Base-by-base conservation (phyloP, 2,329 filamentous ascomycete species). In the Orbilia brochopaga region DNA sequence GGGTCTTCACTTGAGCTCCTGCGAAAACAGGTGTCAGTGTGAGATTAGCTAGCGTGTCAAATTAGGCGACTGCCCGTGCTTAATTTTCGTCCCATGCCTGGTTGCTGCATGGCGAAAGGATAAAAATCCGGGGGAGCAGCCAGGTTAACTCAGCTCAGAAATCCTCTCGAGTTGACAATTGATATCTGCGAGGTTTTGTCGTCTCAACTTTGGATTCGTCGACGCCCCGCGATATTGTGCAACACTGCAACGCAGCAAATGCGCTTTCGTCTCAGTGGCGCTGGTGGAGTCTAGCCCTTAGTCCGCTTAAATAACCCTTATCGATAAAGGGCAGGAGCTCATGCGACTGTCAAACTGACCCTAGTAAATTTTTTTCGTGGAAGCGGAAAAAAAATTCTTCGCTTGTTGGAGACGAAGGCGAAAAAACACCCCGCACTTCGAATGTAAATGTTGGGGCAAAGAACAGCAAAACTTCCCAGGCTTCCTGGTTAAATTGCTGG, bases 1-100 rank as follows among this genome's bases (percentile, higher is more conserved):
- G 54, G 51, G 24, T 48, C 44, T 21, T 52, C 11, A 37, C 21
- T 62, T 37, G 65, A 69, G 65, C 65, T 63, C 67, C 67, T 72
- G 67, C 67, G 62, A 59, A 60, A 72, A 72, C 66, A 70, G 59
- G 66, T 70, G 66, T 70, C 65, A 70, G 48, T 37, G 30, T 59
- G 48, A 70, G 53, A 70, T 70, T 70, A 70, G 65, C 59, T 70
- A 54, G 57, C 30, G 35, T 8, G 40, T 57, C 54, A 11, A 42
- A 72, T 65, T 60, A 60, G 67, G 60, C 40, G 67, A 72, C 59
- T 72, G 42, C 21, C 52, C 48, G 54, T 17, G 17, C 51, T 37
- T 21, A 2, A 23, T 51, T 55, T 72, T 65, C 23, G 27, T 52
- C 30, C 55, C 61, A 24, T 55, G 60, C 54, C 24, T 65, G 59